These are phyloP conservation scores for Mycena maculata DNA, from an alignment of 768 basidiomycete species.

Conservation along the genomic window DNA sequence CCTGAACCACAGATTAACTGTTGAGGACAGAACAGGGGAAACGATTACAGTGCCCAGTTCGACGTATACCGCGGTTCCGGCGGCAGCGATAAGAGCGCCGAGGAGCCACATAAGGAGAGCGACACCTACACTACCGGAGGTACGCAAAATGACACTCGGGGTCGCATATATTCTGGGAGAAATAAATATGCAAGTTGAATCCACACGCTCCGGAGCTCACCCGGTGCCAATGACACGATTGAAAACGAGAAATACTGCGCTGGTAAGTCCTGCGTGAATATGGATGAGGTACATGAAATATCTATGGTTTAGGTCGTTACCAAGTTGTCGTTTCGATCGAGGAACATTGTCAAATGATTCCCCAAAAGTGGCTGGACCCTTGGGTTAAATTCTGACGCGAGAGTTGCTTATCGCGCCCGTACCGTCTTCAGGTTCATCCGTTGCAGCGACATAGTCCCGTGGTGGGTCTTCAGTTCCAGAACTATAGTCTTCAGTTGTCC, in stretches of 20 bases:
- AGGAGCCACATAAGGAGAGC: slow-evolving; percentile 78
- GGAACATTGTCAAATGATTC: slow-evolving; percentile 62
- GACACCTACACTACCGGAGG: slow-evolving; percentile 78
- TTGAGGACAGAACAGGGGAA: not conserved
- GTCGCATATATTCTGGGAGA: slow-evolving; percentile 73
- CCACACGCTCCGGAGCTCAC: slow-evolving; percentile 46
- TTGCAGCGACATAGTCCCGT: not conserved
- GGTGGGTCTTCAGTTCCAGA: not conserved
- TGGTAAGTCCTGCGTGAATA: slow-evolving; percentile 54
- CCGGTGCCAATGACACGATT: slow-evolving; percentile 83
- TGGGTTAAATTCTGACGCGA: not conserved
- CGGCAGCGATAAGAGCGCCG: slow-evolving; percentile 71
- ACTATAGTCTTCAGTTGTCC: not conserved
- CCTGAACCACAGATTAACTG: slow-evolving; percentile 49
- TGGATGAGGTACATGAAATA: slow-evolving; percentile 16
- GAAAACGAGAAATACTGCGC: slow-evolving; percentile 75
- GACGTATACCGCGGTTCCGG: slow-evolving; percentile 78
- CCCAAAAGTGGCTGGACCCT: slow-evolving; percentile 36
- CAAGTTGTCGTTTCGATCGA: slow-evolving; percentile 60
- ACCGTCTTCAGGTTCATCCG: slow-evolving; percentile 16
- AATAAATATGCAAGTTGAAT: not conserved
- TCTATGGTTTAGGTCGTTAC: slow-evolving; percentile 43
- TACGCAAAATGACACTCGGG: slow-evolving; percentile 72
- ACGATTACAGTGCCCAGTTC: slow-evolving; percentile 75
- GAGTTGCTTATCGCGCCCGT: slow-evolving; percentile 3